Evolutionary conservation across 257 asterid species (phyloP).

Genomic region (Misopates orontium): DNA sequence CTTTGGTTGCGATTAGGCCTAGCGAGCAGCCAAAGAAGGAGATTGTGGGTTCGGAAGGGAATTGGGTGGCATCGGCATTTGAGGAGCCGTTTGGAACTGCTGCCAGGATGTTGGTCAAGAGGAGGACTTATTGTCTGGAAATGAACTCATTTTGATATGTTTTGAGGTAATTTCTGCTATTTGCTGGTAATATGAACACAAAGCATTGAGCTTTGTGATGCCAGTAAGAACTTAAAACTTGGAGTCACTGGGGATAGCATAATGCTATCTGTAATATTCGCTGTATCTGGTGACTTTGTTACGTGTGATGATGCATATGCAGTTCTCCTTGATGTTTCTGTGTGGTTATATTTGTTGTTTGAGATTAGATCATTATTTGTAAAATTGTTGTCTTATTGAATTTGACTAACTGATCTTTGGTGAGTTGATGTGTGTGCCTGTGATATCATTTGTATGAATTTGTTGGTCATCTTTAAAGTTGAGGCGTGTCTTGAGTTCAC

Average conservation of each 20-base stretch:
- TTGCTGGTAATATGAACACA: background rate
- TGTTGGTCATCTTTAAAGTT: slow-evolving; percentile 8
- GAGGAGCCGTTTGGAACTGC: slow-evolving; percentile 81
- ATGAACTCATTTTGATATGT: slow-evolving; percentile 75
- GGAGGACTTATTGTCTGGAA: slow-evolving; percentile 89
- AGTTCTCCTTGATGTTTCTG: background rate
- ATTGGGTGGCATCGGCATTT: slow-evolving; percentile 70
- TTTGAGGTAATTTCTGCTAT: slow-evolving; percentile 32
- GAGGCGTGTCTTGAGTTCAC: slow-evolving; percentile 9
- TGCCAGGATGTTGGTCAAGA: slow-evolving; percentile 76
- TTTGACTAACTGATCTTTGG: background rate
- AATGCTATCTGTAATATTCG: background rate
- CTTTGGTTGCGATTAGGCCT: slow-evolving; percentile 83
- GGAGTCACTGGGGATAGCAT: background rate
- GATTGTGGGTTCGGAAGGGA: slow-evolving; percentile 49
- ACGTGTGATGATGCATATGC: background rate
- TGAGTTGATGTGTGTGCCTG: background rate
- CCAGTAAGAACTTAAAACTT: background rate
- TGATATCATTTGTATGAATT: background rate
- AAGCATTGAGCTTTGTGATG: slow-evolving; percentile 14
- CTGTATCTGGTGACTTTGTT: background rate
- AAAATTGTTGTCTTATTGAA: background rate
- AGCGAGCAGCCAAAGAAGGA: slow-evolving; percentile 74
- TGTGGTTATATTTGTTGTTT: background rate
- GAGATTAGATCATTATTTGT: background rate